Base-by-base conservation (phyloP, 495 filamentous ascomycete genomes). In the Talaromyces proteolyticus region DNA sequence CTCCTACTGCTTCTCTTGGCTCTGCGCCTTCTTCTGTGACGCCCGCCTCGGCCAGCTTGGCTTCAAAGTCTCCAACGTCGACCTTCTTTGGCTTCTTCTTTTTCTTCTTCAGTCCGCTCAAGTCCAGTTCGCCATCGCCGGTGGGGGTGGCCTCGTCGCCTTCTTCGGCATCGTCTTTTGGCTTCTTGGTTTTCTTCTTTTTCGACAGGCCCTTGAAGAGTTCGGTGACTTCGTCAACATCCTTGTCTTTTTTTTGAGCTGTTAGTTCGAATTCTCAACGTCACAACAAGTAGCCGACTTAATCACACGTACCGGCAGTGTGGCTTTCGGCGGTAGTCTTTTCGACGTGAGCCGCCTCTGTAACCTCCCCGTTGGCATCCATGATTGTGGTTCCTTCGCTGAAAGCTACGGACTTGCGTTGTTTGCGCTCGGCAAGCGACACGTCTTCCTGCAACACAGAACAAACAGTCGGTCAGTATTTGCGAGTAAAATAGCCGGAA, bases 391-490 rank as follows among this genome's bases (percentile, higher is more conserved):
- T 74, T 53, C 85, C 87, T 68, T 91, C 87, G 60, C 82, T 89
- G 67, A 96, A 96, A 24, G 88, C 86, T 57, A 96, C 91, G 26
- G 87, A 92, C 64, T 95, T 96, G 69, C 91, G 88, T 62, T 83
- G 80, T 66, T 72, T 75, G 43, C 60, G 25, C 17, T 34, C 59
- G n/a, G n/a, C n/a, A n/a, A n/a, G n/a, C n/a, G n/a, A n/a, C 54
- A 64, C 63, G 46, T 60, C 57, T 63, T 70, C 60, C 64, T 65
- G 24, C n/a, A 11, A 42, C 19, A 44, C 42, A 26, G 40, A 42
- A 39, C 44, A 48, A 48, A 41, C 11, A 41, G 39, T 37, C 41
- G 23, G 19, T 12, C n/a, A 46, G 25, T 22, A 44, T 38, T 45
- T 22, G 36, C 21, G 23, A 37, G 45, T 23, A 14, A 50, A 10